phyloP scores from a whole-genome alignment of 306 rosid species.

The Datisca glomerata region DNA sequence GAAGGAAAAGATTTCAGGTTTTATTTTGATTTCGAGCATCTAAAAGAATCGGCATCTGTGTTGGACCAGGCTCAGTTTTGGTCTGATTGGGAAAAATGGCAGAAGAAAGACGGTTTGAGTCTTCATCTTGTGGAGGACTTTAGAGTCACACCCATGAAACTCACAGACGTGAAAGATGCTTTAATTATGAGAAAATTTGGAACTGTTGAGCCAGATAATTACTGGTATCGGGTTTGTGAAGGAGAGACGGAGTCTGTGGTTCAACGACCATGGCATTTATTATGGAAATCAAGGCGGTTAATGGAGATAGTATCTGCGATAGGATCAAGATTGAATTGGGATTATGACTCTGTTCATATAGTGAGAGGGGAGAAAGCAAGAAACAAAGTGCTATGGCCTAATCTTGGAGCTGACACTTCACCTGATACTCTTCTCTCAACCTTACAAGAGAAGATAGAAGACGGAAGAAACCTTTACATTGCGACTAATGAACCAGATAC shows the following conservation, averaged over 20 bases:
- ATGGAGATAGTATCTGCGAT: conserved; percentile 89
- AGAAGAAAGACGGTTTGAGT: conserved; percentile 48
- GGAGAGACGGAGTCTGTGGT: conserved; percentile 84
- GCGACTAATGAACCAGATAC: conserved; percentile 74
- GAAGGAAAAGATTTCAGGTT: conserved; percentile 96
- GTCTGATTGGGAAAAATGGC: conserved; percentile 83
- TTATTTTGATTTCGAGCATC: conserved; percentile 95
- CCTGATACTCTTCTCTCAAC: conserved; percentile 67
- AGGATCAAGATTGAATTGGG: conserved; percentile 81
- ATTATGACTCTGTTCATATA: conserved; percentile 80
- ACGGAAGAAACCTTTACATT: conserved; percentile 77
- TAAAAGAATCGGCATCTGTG: conserved; percentile 78
- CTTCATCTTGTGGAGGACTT: conserved; percentile 79
- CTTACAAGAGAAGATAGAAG: conserved; percentile 58
- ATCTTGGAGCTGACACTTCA: conserved; percentile 80
- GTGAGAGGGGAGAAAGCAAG: conserved; percentile 92
- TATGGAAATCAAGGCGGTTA: conserved; percentile 91
- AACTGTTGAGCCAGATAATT: conserved; percentile 85
- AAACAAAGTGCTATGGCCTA: conserved; percentile 93
- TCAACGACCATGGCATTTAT: conserved; percentile 89
- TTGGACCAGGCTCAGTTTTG: conserved; percentile 87
- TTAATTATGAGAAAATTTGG: conserved; percentile 89
- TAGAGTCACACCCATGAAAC: conserved; percentile 80
- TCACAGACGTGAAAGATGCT: conserved; percentile 51
- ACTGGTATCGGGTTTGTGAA: conserved; percentile 95